Percentiles rank a stretch among this genome's conserved stretches.
Evolutionary conservation across 1,139 yeast species (phyloP).

Genomic region (Hyphopichia pseudoburtonii): DNA sequence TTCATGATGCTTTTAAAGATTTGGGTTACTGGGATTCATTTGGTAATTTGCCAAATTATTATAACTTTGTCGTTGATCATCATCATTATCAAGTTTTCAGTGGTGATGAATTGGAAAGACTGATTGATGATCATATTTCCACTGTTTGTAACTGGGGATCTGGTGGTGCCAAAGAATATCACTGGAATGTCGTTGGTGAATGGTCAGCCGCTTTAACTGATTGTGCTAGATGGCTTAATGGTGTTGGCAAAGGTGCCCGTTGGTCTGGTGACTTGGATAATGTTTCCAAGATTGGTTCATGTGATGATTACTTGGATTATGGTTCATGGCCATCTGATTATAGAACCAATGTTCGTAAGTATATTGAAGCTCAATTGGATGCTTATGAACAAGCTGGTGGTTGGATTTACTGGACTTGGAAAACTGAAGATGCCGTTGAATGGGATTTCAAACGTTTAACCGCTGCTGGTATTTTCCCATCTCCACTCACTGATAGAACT

Average conservation of each 20-base stretch:
- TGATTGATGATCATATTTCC: constrained; percentile 60
- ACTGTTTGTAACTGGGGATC: constrained; percentile 66
- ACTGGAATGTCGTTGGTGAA: constrained; percentile 85
- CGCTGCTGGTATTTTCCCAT: constrained; percentile 69
- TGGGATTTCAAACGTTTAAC: constrained; percentile 77
- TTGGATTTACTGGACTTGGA: constrained; percentile 93
- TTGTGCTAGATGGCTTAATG: constrained; percentile 89
- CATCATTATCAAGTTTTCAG: constrained; percentile 90
- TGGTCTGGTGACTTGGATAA: constrained; percentile 67
- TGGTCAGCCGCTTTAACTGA: constrained; percentile 95
- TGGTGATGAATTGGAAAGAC: constrained; percentile 53
- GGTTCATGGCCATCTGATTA: constrained; percentile 61
- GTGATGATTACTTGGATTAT: constrained; percentile 57
- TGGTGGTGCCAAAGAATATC: constrained; percentile 50
- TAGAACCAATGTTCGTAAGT: constrained; percentile 60
- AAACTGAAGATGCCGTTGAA: constrained; percentile 79
- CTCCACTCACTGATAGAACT: constrained; percentile 64
- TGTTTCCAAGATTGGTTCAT: constrained; percentile 58
- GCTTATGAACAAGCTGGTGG: constrained; percentile 72
- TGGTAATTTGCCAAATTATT: constrained; percentile 41
- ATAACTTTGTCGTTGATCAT: constrained; percentile 81
- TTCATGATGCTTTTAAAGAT: constrained; percentile 75
- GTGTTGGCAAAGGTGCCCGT: constrained; percentile 86
- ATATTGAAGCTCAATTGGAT: constrained; percentile 87
- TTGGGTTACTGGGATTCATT: constrained; percentile 61